Percentiles rank a stretch among this genome's conserved stretches.
Conservation (phyloP, 148 eudicot genomes). For the Rhododendron vialii region DNA sequence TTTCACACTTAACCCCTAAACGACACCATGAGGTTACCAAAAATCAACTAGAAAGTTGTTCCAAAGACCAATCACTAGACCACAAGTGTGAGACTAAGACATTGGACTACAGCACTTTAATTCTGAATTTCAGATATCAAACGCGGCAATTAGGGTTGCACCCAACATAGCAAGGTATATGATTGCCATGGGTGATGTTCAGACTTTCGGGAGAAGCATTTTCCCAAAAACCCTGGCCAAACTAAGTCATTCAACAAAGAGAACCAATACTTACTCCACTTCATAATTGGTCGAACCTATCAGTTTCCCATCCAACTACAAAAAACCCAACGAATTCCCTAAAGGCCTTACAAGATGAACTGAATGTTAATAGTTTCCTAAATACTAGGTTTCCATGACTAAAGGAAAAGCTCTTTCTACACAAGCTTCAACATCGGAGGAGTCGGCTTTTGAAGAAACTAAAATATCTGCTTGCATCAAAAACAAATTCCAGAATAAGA, state of each 20-base stretch:
- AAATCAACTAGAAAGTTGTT: constrained; percentile 1
- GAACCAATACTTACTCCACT: not conserved
- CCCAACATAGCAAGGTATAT: not conserved
- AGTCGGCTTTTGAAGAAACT: constrained; percentile 1
- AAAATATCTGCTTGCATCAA: not conserved
- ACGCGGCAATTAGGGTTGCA: not conserved
- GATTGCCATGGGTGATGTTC: not conserved
- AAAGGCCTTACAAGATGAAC: not conserved
- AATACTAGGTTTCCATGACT: not conserved
- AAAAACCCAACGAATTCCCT: no score
- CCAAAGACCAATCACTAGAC: constrained; percentile 3
- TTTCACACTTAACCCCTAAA: not conserved
- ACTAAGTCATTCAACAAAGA: not conserved
- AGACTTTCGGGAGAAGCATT: not conserved
- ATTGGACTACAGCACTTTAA: not conserved
- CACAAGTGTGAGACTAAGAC: not conserved
- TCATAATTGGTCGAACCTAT: not conserved
- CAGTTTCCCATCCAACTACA: not conserved
- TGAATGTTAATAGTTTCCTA: not conserved
- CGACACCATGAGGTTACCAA: not conserved
- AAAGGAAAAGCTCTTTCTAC: not conserved
- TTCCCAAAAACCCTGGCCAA: not conserved
- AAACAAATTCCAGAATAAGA: not conserved
- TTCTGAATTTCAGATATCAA: not conserved
- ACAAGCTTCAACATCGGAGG: not conserved